Conservation (phyloP, 352 stramenopile genomes). For the Globisporangium spinosum region DNA sequence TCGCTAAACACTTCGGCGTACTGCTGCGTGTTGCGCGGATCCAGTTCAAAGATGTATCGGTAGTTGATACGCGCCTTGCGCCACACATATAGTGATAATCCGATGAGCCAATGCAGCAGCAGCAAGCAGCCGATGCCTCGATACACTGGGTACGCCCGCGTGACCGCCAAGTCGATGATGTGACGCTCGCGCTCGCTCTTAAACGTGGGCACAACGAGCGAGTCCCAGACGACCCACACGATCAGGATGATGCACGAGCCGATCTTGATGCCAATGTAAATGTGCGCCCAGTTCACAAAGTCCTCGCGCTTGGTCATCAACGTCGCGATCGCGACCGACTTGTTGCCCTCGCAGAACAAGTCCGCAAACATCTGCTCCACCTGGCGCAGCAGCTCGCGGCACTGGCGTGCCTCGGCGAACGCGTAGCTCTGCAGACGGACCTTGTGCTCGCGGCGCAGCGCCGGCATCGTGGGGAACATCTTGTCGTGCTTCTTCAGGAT, state of each 20-base stretch:
- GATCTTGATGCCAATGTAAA: constrained; percentile 85
- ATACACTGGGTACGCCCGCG: constrained; percentile 92
- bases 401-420: constrained; percentile 58
- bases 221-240: constrained; percentile 96
- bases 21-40: constrained; percentile 80
- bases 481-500: constrained; percentile 98
- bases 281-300: constrained; percentile 73
- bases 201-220: constrained; percentile 80
- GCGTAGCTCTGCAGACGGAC: constrained; percentile 46
- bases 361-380: constrained; percentile 73
- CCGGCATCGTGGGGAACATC: constrained; percentile 42
- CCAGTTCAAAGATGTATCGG: constrained; percentile 95
- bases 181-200: constrained; percentile 58
- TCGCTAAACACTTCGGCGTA: constrained; percentile 91
- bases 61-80: constrained; percentile 89
- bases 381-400: constrained; percentile 41
- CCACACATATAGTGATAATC: constrained; percentile 90
- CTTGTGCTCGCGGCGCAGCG: constrained; percentile 37
- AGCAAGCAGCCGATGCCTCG: constrained; percentile 93
- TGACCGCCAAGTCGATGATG: constrained; percentile 73
- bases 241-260: constrained; percentile 74
- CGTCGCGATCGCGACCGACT: constrained; percentile 64
- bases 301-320: constrained; percentile 79
- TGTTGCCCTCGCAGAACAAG: constrained; percentile 74
- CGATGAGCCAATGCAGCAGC: constrained; percentile 95